A percentile compares a stretch with the other conserved stretches of the same genome.
These are phyloP conservation scores for Fusarium falciforme DNA, from an alignment of 2,329 filamentous ascomycete species.

Conservation along the genomic window DNA sequence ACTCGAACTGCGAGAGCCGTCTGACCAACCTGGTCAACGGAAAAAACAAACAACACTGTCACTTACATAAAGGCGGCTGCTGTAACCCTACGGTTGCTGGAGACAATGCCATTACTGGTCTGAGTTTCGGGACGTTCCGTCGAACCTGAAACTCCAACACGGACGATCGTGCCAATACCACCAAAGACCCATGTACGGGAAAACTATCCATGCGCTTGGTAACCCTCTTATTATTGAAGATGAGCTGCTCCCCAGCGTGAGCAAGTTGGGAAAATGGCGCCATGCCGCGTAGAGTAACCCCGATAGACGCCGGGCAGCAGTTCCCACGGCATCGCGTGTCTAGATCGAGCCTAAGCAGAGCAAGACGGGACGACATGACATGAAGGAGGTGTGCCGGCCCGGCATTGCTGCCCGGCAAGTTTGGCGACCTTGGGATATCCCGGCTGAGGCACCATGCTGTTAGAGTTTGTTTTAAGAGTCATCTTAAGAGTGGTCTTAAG, in stretches of 20 bases:
- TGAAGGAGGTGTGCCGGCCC: conserved; percentile 1
- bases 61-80: background rate
- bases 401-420: background rate
- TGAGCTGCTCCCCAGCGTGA: conserved; percentile 3
- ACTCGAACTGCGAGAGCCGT: background rate
- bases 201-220: conserved; percentile 15
- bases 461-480: background rate
- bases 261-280: conserved; percentile 9
- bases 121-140: conserved; percentile 30
- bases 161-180: conserved; percentile 11
- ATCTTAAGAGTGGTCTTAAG: background rate
- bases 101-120: background rate
- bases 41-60: background rate
- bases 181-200: conserved; percentile 23
- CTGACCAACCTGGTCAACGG: background rate
- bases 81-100: background rate
- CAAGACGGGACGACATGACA: conserved; percentile 6
- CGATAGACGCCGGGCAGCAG: background rate
- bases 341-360: background rate
- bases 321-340: background rate
- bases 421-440: background rate
- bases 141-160: conserved; percentile 40
- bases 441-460: background rate
- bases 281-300: background rate
- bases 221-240: conserved; percentile 6